Base-by-base conservation (phyloP, 176 grass and related monocot genomes). In the Ensete glaucum region DNA sequence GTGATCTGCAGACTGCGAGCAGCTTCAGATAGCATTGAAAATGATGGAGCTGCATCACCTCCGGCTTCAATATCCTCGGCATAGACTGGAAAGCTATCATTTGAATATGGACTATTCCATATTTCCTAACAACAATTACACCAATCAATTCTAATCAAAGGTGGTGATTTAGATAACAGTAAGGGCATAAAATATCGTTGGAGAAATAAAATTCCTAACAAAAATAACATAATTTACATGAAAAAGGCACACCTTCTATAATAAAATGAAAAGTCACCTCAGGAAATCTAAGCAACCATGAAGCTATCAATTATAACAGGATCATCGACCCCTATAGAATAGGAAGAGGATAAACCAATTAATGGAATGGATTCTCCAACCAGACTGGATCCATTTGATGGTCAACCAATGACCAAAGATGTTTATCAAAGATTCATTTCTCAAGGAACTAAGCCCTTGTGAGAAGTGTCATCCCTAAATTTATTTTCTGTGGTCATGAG, bases 61-160 rank as follows among this genome's bases (percentile, higher is more conserved):
- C 94, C 90, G 43, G 90, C 82, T 89, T 94, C 95, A 77, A 99
- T 87, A 81, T 91, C 90, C 79, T 99, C 95, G 1, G 95, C 95
- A 0, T 89, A 99, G 17, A 89, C 62, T 13, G 96, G 88, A 83
- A 99, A 99, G 65, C 91, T 95, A 58, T 99, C 96, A 83, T 93
- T 80, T 75, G 90, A 91, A 71, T 99, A 99, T 9, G 96, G 96
- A 62, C 86, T 81, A 48, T 99, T 99, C 96, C 91, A 99, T 78
- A 99, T 87, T 81, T 99, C 96, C 96, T 99, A 89, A 58, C 78
- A 53, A 70, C 10, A 81, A 73, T 72, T 78, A 77, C 54, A 73
- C 8, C 7, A 77, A 52, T 11, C 23, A 20, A 9, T 59, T 11
- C 16, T 12, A 56, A 17, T 67, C 13, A 23, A 58, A 8, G 25